Evolutionary conservation across 2,329 filamentous ascomycete species (phyloP).

Genomic region (Botryotinia narcissicola): DNA sequence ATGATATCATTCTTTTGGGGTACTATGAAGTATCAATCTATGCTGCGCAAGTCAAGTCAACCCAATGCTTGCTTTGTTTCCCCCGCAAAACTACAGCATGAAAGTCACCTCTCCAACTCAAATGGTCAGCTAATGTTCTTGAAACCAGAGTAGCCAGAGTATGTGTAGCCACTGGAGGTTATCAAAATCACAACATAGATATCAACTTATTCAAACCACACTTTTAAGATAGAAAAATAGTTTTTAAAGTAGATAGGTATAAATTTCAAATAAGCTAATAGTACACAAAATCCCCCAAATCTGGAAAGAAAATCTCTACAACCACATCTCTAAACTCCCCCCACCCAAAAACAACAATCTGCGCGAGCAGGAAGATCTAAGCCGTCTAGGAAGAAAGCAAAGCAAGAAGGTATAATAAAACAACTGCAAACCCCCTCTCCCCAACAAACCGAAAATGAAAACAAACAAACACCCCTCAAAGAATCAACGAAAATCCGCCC

Average conservation of each 20-base stretch:
- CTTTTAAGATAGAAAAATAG: no score
- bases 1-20: accelerated
- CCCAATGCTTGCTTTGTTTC: background rate
- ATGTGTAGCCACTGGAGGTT: accelerated
- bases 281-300: background rate
- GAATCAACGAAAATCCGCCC: background rate
- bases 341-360: background rate
- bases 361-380: slow-evolving; percentile 7
- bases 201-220: background rate
- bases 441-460: background rate
- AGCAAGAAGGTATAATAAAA: background rate
- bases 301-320: background rate
- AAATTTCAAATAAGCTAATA: background rate
- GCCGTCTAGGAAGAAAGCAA: background rate
- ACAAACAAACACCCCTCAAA: background rate
- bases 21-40: background rate
- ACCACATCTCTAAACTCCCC: background rate
- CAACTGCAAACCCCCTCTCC: background rate
- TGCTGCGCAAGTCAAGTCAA: background rate
- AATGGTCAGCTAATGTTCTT: background rate
- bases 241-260: background rate
- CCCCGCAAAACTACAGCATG: background rate
- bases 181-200: background rate
- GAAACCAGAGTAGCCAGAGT: background rate
- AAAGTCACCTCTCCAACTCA: background rate